These are phyloP conservation scores for Nephelium lappaceum DNA, from an alignment of 345 rosid genomes.

Conservation along the genomic window DNA sequence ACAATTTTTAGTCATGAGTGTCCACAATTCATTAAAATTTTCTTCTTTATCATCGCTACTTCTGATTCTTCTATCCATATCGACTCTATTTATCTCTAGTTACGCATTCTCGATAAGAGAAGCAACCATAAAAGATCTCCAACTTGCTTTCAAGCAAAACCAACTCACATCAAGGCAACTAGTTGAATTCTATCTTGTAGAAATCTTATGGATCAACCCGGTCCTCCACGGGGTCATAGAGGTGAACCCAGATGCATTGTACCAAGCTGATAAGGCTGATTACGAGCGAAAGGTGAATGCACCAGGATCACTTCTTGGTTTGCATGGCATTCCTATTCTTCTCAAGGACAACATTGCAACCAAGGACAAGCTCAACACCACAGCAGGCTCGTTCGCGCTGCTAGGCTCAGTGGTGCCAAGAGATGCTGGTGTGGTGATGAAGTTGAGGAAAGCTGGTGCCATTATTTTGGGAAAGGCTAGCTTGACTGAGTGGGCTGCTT, in stretches of 20 bases:
- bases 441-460: constrained; percentile 53
- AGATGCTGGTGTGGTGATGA: constrained; percentile 54
- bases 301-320: constrained; percentile 18
- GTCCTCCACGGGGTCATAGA: constrained; percentile 14
- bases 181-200: constrained; percentile 11
- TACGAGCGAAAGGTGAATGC: constrained; percentile 30
- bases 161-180: constrained; percentile 19
- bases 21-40: neutral
- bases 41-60: neutral
- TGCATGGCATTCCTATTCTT: constrained; percentile 60
- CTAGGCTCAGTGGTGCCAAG: constrained; percentile 42
- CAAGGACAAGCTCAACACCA: constrained; percentile 53
- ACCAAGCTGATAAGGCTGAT: constrained; percentile 21
- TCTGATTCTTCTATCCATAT: neutral
- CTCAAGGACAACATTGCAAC: constrained; percentile 62
- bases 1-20: neutral
- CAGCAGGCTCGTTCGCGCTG: constrained; percentile 53
- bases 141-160: constrained; percentile 46
- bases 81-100: neutral
- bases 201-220: constrained; percentile 11
- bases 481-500: constrained; percentile 57
- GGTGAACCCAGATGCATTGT: constrained; percentile 17
- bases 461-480: constrained; percentile 61
- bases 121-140: constrained; percentile 46
- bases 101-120: constrained; percentile 41